phyloP scores from a whole-genome alignment of 805 yeast species.

The Hanseniaspora lachancei region DNA sequence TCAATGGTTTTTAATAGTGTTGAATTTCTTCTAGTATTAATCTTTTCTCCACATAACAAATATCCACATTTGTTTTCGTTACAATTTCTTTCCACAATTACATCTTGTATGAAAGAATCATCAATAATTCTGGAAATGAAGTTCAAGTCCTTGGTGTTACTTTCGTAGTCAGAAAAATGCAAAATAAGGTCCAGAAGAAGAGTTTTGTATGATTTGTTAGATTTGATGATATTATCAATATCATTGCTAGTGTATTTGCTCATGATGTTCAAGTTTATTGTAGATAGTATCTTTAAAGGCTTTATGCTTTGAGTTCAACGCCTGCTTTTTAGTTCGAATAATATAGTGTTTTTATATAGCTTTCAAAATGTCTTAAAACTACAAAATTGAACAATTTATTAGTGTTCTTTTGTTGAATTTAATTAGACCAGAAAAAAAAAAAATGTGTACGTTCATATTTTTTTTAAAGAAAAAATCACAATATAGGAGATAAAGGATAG shows the following conservation, averaged over 20 bases:
- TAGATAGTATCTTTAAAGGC: not conserved
- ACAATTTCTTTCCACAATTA: conserved; percentile 11
- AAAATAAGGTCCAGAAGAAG: conserved; percentile 1
- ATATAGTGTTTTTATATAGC: too few species aligned
- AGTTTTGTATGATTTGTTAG: conserved; percentile 4
- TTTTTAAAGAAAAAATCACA: too few species aligned
- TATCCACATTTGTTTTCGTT: conserved; percentile 10
- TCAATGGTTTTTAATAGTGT: conserved; percentile 6
- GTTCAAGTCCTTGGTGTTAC: conserved; percentile 5
- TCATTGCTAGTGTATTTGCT: not conserved
- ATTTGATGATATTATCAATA: not conserved
- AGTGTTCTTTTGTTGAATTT: too few species aligned
- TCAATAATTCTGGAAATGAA: conserved; percentile 7
- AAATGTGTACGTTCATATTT: too few species aligned
- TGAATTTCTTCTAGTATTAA: conserved; percentile 1
- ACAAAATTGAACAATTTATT: too few species aligned
- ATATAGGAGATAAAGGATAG: too few species aligned
- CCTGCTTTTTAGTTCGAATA: too few species aligned
- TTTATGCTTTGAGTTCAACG: too few species aligned
- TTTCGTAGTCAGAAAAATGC: conserved; percentile 1
- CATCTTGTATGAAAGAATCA: conserved; percentile 2
- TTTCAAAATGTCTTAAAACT: too few species aligned
- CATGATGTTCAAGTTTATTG: not conserved
- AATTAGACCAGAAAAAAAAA: too few species aligned
- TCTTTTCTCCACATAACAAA: conserved; percentile 1